These are phyloP conservation scores for Simmondsia chinensis DNA, from an alignment of 148 eudicot species.

Conservation along the genomic window DNA sequence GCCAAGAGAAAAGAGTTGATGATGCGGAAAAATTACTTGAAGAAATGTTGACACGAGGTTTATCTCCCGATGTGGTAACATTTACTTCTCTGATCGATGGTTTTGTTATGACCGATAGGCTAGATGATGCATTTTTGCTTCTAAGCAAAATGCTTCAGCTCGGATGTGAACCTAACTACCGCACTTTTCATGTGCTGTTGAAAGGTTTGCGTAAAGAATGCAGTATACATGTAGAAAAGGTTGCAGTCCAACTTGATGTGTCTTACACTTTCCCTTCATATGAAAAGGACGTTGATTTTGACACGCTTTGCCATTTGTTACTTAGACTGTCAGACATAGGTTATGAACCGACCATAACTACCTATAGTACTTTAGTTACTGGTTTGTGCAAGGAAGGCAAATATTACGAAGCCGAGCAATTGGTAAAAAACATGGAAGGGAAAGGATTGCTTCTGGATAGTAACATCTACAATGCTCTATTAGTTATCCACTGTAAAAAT, in stretches of 20 bases:
- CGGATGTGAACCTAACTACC: constrained; percentile 48
- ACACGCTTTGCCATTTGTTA: constrained; percentile 25
- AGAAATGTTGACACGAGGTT: constrained; percentile 45
- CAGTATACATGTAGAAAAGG: constrained; percentile 24
- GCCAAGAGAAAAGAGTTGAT: constrained; percentile 48
- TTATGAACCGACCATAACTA: constrained; percentile 43
- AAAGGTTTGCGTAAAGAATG: constrained; percentile 50
- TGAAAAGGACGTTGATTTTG: constrained; percentile 18
- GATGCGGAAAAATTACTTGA: constrained; percentile 46
- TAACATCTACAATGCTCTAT: constrained; percentile 30
- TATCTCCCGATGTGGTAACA: constrained; percentile 56
- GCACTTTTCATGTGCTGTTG: constrained; percentile 38
- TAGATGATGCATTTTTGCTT: constrained; percentile 58
- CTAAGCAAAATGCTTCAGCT: constrained; percentile 33
- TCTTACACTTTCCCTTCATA: constrained; percentile 17
- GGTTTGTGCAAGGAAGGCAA: constrained; percentile 49
- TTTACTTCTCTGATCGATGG: constrained; percentile 66
- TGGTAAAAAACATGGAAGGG: constrained; percentile 47
- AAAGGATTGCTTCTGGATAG: constrained; percentile 29
- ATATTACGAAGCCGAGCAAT: constrained; percentile 40
- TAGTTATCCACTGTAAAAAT: constrained; percentile 39
- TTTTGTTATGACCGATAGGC: constrained; percentile 37
- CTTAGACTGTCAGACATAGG: constrained; percentile 47
- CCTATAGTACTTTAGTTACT: constrained; percentile 38
- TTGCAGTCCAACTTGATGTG: constrained; percentile 34